Conservation (phyloP, 768 basidiomycete species). For the Hygrophorus pudorinus region DNA sequence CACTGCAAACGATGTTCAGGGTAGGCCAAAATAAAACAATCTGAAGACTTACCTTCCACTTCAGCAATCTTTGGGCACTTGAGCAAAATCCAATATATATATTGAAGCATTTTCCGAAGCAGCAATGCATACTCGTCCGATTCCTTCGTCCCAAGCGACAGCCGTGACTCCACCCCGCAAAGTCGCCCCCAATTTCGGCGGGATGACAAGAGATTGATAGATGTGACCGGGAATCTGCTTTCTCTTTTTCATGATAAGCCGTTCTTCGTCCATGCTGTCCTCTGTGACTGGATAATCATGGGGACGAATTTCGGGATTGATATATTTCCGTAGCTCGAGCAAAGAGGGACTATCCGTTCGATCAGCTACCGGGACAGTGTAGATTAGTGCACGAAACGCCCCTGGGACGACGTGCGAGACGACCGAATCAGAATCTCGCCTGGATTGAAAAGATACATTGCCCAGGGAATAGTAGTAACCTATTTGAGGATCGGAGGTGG, state of each 20-base stretch:
- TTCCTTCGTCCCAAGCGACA: constrained; percentile 58
- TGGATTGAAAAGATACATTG: constrained; percentile 17
- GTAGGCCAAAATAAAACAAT: neutral
- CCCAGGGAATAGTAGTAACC: constrained; percentile 17
- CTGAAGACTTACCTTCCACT: neutral
- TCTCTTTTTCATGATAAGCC: constrained; percentile 16
- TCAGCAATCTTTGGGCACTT: neutral
- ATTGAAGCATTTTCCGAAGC: constrained; percentile 23
- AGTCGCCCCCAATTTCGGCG: constrained; percentile 5
- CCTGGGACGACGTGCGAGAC: constrained; percentile 31
- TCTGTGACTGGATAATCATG: constrained; percentile 8
- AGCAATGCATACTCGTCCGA: constrained; percentile 48
- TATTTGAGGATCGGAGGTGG: constrained; percentile 6
- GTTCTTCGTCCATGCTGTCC: constrained; percentile 11
- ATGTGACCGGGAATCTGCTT: constrained; percentile 10
- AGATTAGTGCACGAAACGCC: constrained; percentile 31
- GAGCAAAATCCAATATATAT: constrained; percentile 6
- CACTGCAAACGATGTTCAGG: too few relatives aligned
- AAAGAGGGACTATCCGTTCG: constrained; percentile 23
- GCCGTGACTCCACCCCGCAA: constrained; percentile 27
- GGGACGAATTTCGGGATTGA: constrained; percentile 20
- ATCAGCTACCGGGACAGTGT: constrained; percentile 23
- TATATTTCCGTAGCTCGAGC: constrained; percentile 28
- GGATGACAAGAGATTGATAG: constrained; percentile 10
- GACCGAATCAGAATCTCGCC: constrained; percentile 17